These are phyloP conservation scores for Asterochloris erici DNA, from an alignment of 139 green algal species.

Conservation along the genomic window DNA sequence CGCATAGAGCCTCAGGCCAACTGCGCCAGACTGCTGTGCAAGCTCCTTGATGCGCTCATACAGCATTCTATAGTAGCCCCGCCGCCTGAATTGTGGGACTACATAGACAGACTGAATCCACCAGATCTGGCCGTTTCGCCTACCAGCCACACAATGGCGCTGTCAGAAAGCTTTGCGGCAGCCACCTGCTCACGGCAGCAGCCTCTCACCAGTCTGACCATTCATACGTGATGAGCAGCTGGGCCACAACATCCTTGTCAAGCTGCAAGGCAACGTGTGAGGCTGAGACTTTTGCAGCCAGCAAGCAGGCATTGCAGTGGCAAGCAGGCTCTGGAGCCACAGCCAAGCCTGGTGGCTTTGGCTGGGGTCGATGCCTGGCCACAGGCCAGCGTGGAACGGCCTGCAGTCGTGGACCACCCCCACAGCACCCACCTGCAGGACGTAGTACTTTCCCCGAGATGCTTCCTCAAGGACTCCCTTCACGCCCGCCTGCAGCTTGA, in stretches of 20 bases:
- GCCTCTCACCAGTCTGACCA: conserved; percentile 44
- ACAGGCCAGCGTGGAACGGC: too few relatives aligned
- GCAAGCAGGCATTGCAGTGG: background rate
- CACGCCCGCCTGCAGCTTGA: conserved; percentile 20
- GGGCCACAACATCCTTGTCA: conserved; percentile 27
- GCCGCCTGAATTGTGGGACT: conserved; percentile 22
- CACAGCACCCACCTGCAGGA: background rate
- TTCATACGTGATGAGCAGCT: conserved; percentile 64
- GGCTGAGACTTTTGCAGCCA: background rate
- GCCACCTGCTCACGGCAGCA: background rate
- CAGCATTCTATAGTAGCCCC: conserved; percentile 33
- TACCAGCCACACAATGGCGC: background rate
- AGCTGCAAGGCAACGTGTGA: conserved; percentile 25
- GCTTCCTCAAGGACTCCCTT: conserved; percentile 9
- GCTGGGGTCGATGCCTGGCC: too few relatives aligned
- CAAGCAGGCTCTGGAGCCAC: background rate
- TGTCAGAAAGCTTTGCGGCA: background rate
- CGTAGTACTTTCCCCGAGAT: conserved; percentile 20
- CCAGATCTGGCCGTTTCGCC: conserved; percentile 41
- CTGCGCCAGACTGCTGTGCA: conserved; percentile 23
- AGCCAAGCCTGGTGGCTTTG: too few relatives aligned
- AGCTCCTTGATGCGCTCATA: conserved; percentile 38
- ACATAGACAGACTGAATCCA: conserved; percentile 64
- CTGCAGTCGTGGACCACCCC: too few relatives aligned
- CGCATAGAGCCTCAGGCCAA: conserved; percentile 50